phyloP scores from a whole-genome alignment of 805 yeast species.

The Blastobotrys mokoenaii region DNA sequence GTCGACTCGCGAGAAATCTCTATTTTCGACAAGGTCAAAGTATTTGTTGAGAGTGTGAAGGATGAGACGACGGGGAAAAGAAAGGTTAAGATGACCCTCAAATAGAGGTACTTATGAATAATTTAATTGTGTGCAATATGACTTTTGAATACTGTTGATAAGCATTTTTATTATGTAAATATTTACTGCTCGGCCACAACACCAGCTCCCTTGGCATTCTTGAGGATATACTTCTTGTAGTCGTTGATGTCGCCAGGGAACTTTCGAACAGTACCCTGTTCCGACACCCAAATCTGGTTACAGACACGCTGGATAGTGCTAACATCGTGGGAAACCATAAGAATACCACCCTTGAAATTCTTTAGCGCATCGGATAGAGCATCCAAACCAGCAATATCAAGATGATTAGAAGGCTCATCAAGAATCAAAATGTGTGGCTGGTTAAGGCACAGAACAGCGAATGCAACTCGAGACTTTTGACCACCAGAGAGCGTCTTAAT shows the following conservation, averaged over 20 bases:
- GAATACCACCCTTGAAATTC: slow-evolving; percentile 87
- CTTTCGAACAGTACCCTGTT: slow-evolving; percentile 67
- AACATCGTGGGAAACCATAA: slow-evolving; percentile 98
- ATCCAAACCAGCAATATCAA: slow-evolving; percentile 96
- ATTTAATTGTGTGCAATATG: no score
- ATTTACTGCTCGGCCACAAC: slow-evolving; percentile 76
- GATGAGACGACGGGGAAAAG: slow-evolving; percentile 90
- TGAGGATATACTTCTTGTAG: slow-evolving; percentile 81
- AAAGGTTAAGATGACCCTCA: slow-evolving; percentile 59
- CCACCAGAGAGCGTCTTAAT: slow-evolving; percentile 92
- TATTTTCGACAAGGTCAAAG: slow-evolving; percentile 81
- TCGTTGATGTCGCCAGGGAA: slow-evolving; percentile 78
- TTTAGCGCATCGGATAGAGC: slow-evolving; percentile 86
- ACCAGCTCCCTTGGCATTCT: slow-evolving; percentile 72
- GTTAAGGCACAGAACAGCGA: slow-evolving; percentile 84
- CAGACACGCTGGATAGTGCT: slow-evolving; percentile 81
- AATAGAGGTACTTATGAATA: no score
- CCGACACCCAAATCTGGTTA: slow-evolving; percentile 94
- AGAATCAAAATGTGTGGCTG: slow-evolving; percentile 87
- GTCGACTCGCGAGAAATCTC: slow-evolving; percentile 47
- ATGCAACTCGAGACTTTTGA: slow-evolving; percentile 96
- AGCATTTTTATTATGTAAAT: neutral
- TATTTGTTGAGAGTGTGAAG: slow-evolving; percentile 69
- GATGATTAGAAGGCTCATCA: slow-evolving; percentile 97
- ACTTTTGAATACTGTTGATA: neutral